Evolutionary conservation across 352 stramenopile species (phyloP).

Genomic region (Phytopythium cucurbitacearum): DNA sequence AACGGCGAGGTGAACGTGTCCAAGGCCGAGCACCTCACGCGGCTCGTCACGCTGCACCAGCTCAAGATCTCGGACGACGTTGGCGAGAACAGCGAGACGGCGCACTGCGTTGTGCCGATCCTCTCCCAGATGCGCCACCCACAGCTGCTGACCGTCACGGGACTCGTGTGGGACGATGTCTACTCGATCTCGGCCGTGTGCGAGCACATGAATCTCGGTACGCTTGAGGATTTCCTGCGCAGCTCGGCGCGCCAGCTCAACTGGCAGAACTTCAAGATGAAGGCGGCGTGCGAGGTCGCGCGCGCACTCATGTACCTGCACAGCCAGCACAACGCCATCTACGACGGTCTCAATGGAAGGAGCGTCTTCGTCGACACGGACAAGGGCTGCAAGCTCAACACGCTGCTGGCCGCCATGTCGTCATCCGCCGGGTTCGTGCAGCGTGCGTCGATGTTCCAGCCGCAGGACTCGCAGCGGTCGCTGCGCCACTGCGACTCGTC

Average conservation of each 20-base stretch:
- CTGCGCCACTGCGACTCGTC: constrained; percentile 23
- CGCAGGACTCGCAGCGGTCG: constrained; percentile 21
- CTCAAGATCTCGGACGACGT: constrained; percentile 50
- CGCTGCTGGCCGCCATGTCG: constrained; percentile 57
- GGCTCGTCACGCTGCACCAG: constrained; percentile 52
- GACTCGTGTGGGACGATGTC: constrained; percentile 56
- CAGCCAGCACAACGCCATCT: constrained; percentile 61
- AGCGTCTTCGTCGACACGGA: constrained; percentile 68
- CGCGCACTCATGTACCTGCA: constrained; percentile 75
- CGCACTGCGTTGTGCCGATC: constrained; percentile 45
- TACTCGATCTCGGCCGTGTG: constrained; percentile 61
- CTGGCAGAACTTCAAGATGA: constrained; percentile 79
- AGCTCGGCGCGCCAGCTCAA: constrained; percentile 32
- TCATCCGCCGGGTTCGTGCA: constrained; percentile 13
- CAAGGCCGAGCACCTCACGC: constrained; percentile 37
- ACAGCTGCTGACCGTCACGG: constrained; percentile 53
- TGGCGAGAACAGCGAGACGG: constrained; percentile 40
- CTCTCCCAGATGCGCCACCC: constrained; percentile 69
- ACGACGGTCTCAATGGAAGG: constrained; percentile 61
- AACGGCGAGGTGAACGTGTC: constrained; percentile 45
- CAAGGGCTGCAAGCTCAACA: constrained; percentile 80
- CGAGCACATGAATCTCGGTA: constrained; percentile 69
- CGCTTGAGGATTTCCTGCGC: constrained; percentile 53
- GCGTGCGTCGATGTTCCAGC: constrained; percentile 8
- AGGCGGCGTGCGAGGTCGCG: constrained; percentile 58